Base-by-base conservation (phyloP, 768 basidiomycete species). In the Boletus reticuloceps region DNA sequence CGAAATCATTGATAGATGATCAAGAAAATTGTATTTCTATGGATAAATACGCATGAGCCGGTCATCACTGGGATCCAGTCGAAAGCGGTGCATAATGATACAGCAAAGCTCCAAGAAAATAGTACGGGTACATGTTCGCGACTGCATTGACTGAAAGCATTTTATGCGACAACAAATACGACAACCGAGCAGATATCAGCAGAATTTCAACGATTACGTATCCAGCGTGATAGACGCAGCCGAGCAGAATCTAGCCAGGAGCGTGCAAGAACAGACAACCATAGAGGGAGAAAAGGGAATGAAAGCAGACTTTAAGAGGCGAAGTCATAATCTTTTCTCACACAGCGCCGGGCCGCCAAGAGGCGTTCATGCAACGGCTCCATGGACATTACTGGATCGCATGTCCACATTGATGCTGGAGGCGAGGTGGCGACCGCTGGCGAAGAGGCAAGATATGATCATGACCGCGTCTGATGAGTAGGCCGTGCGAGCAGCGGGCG, bases 371-470 rank as follows among this genome's bases (percentile, higher is more conserved):
- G 69, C 69, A 31, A 71, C 61, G 2, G 71, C 61, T 29, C 70
- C 69, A 41, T 71, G 71, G 22, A 69, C 54, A 17, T 61, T 66
- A 13, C 57, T 64, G 0, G 70, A 2, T 3, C 69, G 68, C 68
- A 73, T 63, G 43, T 71, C 71, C 20, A 72, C 54, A n/a, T 69
- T n/a, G 69, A 37, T 72, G 68, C 22, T 69, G 66, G 22, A 72
- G 58, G 36, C 72, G 72, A 37, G 70, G 58, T 1, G 69, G 71
- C 1, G 71, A 72, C 19, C 70, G 66, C 34, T 72, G 69, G 38
- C 70, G 72, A 17, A 67, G 64, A 3, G 69, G 69, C 34, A 66
- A 47, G 38, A 58, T 57, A 38, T 64, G 64, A 27, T 71, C 71
- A 20, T 72, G 71, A 19, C 46, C 46, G n/a, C 70, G 70, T 73